phyloP scores from a whole-genome alignment of 768 basidiomycete species.

The Lentinula boryana region DNA sequence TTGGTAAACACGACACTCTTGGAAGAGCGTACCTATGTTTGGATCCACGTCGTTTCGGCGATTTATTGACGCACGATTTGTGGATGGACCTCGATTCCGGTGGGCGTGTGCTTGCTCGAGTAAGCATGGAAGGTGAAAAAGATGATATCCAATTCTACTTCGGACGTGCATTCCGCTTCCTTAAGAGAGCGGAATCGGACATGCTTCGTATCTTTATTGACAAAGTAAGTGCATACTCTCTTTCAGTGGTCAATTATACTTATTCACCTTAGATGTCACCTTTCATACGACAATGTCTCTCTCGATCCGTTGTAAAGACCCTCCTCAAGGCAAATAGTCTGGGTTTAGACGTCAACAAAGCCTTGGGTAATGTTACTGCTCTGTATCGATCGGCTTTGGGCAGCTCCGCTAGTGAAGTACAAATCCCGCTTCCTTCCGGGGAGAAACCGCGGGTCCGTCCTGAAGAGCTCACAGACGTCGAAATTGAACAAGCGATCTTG shows the following conservation, averaged over 20 bases:
- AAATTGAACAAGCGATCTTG: conserved; percentile 89
- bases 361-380: conserved; percentile 75
- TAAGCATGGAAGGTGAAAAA: conserved; percentile 99
- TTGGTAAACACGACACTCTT: conserved; percentile 90
- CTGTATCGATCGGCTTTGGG: conserved; percentile 78
- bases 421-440: conserved; percentile 64
- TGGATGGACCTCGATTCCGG: conserved; percentile 88
- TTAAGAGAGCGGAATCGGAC: conserved; percentile 91
- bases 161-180: conserved; percentile 86
- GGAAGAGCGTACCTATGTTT: conserved; percentile 90
- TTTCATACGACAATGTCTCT: conserved; percentile 83
- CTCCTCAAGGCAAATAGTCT: conserved; percentile 57
- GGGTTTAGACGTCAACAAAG: conserved; percentile 84
- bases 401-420: conserved; percentile 58
- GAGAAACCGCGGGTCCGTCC: conserved; percentile 78
- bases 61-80: conserved; percentile 85
- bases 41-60: conserved; percentile 82
- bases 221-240: conserved; percentile 55
- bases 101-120: conserved; percentile 78
- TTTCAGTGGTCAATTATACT: conserved; percentile 1
- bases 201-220: conserved; percentile 97
- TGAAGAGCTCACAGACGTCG: conserved; percentile 83
- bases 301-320: conserved; percentile 66
- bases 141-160: conserved; percentile 98
- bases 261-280: conserved; percentile 72